Conservation (phyloP, 1,284 basidiomycete genomes). For the Apiotrichum gamsii region DNA sequence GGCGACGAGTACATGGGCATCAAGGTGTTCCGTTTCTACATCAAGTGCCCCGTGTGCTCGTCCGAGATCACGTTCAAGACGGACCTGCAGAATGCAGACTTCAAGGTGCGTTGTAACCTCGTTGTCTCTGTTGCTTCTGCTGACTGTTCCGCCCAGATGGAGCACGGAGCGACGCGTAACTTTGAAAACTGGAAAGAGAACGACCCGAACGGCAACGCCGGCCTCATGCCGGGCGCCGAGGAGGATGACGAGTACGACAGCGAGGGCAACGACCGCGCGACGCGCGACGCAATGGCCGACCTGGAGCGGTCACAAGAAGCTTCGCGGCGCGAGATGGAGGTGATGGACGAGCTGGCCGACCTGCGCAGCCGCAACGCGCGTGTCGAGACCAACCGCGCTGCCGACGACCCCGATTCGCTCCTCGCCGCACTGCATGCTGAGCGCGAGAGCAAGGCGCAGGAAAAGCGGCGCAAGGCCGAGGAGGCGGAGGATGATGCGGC, state of each 20-base stretch:
- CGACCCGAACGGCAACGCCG: conserved; percentile 31
- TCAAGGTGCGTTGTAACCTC: too few relatives aligned
- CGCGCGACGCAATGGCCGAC: conserved; percentile 87
- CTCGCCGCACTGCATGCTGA: conserved; percentile 37
- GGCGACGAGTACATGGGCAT: conserved; percentile 98
- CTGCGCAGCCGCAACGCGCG: conserved; percentile 78
- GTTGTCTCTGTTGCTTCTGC: too few relatives aligned
- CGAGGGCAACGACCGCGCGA: conserved; percentile 54
- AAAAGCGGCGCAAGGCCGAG: conserved; percentile 51
- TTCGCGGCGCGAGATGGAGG: conserved; percentile 96
- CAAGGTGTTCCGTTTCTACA: conserved; percentile 56
- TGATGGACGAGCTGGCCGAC: conserved; percentile 91
- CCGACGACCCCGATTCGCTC: conserved; percentile 34
- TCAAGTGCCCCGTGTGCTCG: conserved; percentile 75
- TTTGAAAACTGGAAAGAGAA: conserved; percentile 59
- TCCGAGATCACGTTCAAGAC: conserved; percentile 99
- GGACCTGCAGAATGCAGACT: conserved; percentile 96
- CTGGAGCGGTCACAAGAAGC: conserved; percentile 87
- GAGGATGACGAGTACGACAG: conserved; percentile 53
- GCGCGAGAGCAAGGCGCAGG: conserved; percentile 52
- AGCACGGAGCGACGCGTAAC: conserved; percentile 89
- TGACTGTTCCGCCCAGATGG: too few relatives aligned
- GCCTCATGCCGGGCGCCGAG: conserved; percentile 41
- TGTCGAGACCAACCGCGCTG: conserved; percentile 68
- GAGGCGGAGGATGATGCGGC: conserved; percentile 89